These are phyloP conservation scores for Termitomyces sp. DNA, from an alignment of 768 basidiomycete species.

Conservation along the genomic window DNA sequence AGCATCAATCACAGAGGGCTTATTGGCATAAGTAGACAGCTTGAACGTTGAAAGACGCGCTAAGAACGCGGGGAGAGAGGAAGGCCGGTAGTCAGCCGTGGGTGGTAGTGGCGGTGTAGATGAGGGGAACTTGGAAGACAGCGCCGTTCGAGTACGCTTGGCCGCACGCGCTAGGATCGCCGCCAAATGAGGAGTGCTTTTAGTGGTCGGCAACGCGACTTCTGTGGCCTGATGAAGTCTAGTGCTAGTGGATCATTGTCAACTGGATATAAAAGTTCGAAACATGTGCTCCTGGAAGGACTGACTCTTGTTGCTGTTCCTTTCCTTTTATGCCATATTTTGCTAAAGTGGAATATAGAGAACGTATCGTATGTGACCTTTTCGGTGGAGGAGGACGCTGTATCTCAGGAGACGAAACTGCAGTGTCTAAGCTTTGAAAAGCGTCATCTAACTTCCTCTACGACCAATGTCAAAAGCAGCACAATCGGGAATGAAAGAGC, in stretches of 20 bases:
- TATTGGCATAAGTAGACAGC: conserved; percentile 74
- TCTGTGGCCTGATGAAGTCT: conserved; percentile 2
- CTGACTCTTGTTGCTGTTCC: conserved; percentile 28
- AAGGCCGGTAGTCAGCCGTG: conserved; percentile 64
- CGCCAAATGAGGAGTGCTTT: conserved; percentile 61
- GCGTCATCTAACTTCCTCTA: conserved; percentile 84
- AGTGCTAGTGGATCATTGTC: neutral
- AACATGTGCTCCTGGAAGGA: conserved; percentile 6
- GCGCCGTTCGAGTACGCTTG: conserved; percentile 43
- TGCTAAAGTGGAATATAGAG: conserved; percentile 71
- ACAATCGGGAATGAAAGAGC: neutral
- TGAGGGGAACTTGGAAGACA: conserved; percentile 37
- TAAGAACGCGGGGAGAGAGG: conserved; percentile 69
- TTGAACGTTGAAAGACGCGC: conserved; percentile 73
- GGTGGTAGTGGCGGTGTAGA: conserved; percentile 22
- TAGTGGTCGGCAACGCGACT: conserved; percentile 29
- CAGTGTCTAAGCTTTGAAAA: conserved; percentile 63
- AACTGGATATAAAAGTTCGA: neutral
- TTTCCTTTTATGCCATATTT: conserved; percentile 69
- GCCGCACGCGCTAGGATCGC: conserved; percentile 69
- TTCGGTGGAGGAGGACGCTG: conserved; percentile 45
- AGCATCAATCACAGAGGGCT: conserved; percentile 66
- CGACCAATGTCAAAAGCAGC: neutral
- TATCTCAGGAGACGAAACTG: conserved; percentile 36
- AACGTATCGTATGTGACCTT: conserved; percentile 43